Conservation (phyloP, 164 flowering plant genomes). For the Cinnamomum chago region DNA sequence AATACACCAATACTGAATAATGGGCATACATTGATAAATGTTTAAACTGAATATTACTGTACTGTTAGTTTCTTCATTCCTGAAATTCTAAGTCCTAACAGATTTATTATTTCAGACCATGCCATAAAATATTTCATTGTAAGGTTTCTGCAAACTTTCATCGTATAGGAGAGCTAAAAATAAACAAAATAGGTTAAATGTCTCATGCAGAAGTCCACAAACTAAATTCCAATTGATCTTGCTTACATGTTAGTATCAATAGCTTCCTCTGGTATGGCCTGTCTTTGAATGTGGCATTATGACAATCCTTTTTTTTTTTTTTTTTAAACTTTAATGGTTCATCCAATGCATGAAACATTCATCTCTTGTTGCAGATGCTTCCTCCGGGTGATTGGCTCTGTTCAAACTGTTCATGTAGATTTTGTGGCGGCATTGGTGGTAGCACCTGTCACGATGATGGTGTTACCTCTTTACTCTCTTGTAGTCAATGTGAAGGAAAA, state of each 20-base stretch:
- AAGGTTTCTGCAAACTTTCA: too few species aligned
- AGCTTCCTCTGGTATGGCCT: not conserved
- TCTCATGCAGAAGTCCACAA: not conserved
- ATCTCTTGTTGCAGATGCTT: constrained; percentile 58
- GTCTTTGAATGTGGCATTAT: not conserved
- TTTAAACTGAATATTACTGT: too few species aligned
- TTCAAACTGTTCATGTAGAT: constrained; percentile 87
- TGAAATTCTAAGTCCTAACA: too few species aligned
- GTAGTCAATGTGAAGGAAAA: constrained; percentile 72
- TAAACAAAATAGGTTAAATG: not conserved
- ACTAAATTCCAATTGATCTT: too few species aligned
- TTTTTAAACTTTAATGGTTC: not conserved
- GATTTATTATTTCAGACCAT: too few species aligned
- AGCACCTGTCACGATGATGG: constrained; percentile 22
- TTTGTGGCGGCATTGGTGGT: constrained; percentile 47
- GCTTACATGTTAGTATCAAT: not conserved
- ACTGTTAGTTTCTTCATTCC: too few species aligned
- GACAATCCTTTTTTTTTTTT: not conserved
- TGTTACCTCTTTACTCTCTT: constrained; percentile 30
- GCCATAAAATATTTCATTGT: too few species aligned
- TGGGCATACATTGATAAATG: too few species aligned
- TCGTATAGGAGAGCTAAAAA: too few species aligned
- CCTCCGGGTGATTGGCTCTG: constrained; percentile 97
- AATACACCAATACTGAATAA: too few species aligned
- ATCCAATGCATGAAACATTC: not conserved